Evolutionary conservation across 106 monocot species (phyloP), one percentile per base, ranked within the genome.

Genomic region (Acanthochlamys bracteata): DNA sequence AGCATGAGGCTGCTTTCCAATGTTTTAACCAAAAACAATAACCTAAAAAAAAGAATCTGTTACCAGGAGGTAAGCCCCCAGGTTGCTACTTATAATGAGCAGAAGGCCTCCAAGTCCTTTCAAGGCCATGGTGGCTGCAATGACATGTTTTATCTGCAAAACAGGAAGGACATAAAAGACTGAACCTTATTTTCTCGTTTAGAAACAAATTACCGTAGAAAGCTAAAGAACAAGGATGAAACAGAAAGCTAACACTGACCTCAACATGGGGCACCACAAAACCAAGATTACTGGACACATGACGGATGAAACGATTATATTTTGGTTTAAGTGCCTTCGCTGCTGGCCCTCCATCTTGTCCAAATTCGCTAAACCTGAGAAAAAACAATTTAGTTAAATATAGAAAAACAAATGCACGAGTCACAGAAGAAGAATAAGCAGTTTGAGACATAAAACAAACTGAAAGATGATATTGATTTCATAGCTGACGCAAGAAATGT

Each of bases 351-450:
- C 84, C 88, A 76, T 89, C 79, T 49, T 24, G 57, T 53, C 89
- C 89, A 66, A 76, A 84, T 79, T 89, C 84, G 65, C 7, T 71
- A 69, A 82, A 82, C 74, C 89, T 89, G 79, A 39, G 33, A 40
- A 67, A 39, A 53, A 24, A 59, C 11, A 15, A 27, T 14, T 49
- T 12, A 49, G 17, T 17, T 14, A 49, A 7, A 17, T 17, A 49
- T 10, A 49, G 15, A 49, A 49, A n/a, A 17, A 2, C 49, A 10
- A 14, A 49, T 49, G 49, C 12, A 10, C 12, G 2, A 49, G 10
- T 49, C 12, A 49, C 49, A 14, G 10, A 14, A 17, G 2, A 49
- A 49, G 33, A 33, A 33, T 33, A 49, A 49, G 3, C 49, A 49
- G 10, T 17, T 49, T 17, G 15, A 49, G 49, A 49, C 49, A 49